phyloP scores from a whole-genome alignment of 139 green algal species.

The Tetraselmis chui region DNA sequence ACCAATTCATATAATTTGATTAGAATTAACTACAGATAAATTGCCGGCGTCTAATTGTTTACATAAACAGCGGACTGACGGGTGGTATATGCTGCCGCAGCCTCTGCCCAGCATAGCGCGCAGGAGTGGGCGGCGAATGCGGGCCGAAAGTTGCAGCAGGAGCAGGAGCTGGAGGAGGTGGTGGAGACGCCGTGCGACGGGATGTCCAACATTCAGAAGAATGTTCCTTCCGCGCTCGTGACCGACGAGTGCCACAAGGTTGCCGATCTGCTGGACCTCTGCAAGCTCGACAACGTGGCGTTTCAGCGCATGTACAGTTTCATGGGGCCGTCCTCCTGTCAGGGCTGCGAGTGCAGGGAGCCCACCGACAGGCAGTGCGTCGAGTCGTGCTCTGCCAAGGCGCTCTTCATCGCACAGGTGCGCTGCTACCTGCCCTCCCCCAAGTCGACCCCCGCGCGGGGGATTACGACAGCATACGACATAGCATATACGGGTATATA shows the following conservation, averaged over 20 bases:
- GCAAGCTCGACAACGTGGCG: conserved; percentile 19
- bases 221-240: neutral
- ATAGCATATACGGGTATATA: too few relatives aligned
- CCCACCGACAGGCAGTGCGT: neutral
- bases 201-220: neutral
- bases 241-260: neutral
- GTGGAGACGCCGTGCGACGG: neutral
- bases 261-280: neutral
- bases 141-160: too few relatives aligned
- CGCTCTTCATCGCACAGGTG: conserved; percentile 16
- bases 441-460: neutral
- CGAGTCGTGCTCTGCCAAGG: neutral
- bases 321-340: conserved; percentile 20
- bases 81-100: too few relatives aligned
- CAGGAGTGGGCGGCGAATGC: too few relatives aligned
- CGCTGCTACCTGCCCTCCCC: neutral
- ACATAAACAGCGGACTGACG: too few relatives aligned
- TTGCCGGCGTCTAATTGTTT: too few relatives aligned
- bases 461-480: too few relatives aligned
- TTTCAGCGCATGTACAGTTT: conserved; percentile 8
- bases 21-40: too few relatives aligned
- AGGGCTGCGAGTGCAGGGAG: conserved; percentile 3
- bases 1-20: too few relatives aligned
- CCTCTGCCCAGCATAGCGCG: too few relatives aligned
- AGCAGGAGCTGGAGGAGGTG: too few relatives aligned